Evolutionary conservation across 371 early-diverging fungal genomes (phyloP), one percentile per base, ranked within the genome.

Genomic region (Apophysomyces elegans): DNA sequence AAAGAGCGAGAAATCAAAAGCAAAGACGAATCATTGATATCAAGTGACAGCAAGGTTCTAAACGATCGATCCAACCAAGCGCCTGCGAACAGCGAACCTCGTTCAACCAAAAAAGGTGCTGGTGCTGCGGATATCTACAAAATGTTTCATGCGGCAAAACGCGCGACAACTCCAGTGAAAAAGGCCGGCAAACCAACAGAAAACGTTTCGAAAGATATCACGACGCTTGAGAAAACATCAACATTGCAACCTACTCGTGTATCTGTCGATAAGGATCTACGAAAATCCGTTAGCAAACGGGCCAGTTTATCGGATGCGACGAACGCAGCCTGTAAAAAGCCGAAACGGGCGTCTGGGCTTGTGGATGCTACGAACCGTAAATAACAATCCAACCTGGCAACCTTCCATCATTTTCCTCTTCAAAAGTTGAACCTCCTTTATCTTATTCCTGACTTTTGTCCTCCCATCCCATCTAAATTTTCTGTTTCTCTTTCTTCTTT

Each of bases 111-210:
- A 21, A 50, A 50, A 50, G 21, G 21, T 16, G 54, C 21, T 21
- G 8, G 8, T 50, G 54, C 54, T 21, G 21, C 16, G 7, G 54
- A 50, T 21, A 50, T 50, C 54, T 50, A 7, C 35, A 50, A 50
- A 7, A 50, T 50, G 54, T 50, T 50, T 50, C 54, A 50, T 8
- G 54, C 54, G 21, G 54, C 54, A 21, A 50, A 50, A 50, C 54
- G 54, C 21, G 54, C 21, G 16, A 45, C 46, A 16, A 32, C 21
- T 16, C 4, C 54, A 50, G 16, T 21, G 54, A 50, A 21, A 50
- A 50, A 50, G 21, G 1, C 21, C 21, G 21, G 21, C 21, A 50
- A 16, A 21, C 21, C 54, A 21, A 50, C 54, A 9, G 54, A 21
- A n/a, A 50, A n/a, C n/a, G 8, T 9, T 11, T 32, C 21, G 21